A percentile compares a stretch with the other conserved stretches of the same genome.
These are phyloP conservation scores for Thyridium curvatum DNA, from an alignment of 2,329 filamentous ascomycete genomes.

Conservation along the genomic window DNA sequence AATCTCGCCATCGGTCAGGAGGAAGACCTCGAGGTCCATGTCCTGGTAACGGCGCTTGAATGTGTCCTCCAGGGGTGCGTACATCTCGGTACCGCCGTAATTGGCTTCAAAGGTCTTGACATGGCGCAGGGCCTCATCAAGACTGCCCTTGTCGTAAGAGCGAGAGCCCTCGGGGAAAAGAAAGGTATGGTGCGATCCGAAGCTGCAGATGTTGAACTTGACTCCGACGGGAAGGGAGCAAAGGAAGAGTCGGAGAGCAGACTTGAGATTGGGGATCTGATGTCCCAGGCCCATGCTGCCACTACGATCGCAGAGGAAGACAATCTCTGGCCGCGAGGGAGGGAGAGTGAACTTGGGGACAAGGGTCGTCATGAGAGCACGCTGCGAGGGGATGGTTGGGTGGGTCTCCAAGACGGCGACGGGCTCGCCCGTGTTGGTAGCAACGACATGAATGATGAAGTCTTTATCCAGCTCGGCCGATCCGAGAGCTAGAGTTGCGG, in stretches of 20 bases:
- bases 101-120: conserved; percentile 35
- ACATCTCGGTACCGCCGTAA: conserved; percentile 50
- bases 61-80: conserved; percentile 33
- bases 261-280: conserved; percentile 46
- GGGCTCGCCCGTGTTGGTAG: conserved; percentile 54
- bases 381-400: conserved; percentile 51
- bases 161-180: conserved; percentile 39
- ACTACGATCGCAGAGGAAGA: conserved; percentile 68
- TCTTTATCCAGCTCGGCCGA: conserved; percentile 52
- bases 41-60: conserved; percentile 35
- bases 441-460: conserved; percentile 59
- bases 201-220: conserved; percentile 67
- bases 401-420: conserved; percentile 62
- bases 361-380: conserved; percentile 64
- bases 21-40: conserved; percentile 45
- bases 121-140: conserved; percentile 34
- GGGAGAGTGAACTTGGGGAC: conserved; percentile 64
- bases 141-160: conserved; percentile 34
- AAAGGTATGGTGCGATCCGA: conserved; percentile 42
- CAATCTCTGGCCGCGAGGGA: conserved; percentile 50
- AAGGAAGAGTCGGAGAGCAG: conserved; percentile 56
- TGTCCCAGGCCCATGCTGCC: conserved; percentile 50
- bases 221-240: conserved; percentile 58
- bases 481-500: conserved; percentile 50
- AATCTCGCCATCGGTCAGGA: conserved; percentile 51